phyloP scores from a whole-genome alignment of 164 flowering plant genomes.

The Dillenia turbinata region DNA sequence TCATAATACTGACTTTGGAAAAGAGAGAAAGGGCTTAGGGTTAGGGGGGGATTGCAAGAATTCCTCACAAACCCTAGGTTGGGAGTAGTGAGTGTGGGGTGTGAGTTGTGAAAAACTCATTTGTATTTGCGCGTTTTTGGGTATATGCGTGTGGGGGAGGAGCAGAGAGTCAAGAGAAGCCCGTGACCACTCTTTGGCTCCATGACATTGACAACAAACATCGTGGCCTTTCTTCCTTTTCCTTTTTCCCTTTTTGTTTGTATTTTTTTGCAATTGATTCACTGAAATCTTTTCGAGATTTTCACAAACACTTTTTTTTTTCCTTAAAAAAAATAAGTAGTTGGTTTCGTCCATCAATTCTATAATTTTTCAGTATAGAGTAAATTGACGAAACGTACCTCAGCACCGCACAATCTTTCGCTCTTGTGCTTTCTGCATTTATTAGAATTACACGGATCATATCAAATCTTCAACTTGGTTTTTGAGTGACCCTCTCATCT shows the following conservation, averaged over 20 bases:
- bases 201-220: conserved; percentile 11
- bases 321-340: too few species aligned
- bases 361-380: too few species aligned
- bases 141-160: not conserved
- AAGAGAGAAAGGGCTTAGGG: too few species aligned
- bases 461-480: too few species aligned
- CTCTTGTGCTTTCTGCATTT: conserved; percentile 17
- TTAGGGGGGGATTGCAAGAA: too few species aligned
- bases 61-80: not conserved
- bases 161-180: conserved; percentile 35
- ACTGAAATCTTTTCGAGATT: not conserved
- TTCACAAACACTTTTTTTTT: conserved; percentile 7
- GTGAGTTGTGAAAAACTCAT: conserved; percentile 5
- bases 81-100: conserved; percentile 1
- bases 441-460: not conserved
- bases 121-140: not conserved
- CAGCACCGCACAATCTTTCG: not conserved
- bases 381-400: not conserved
- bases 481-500: too few species aligned
- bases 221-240: not conserved
- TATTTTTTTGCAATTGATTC: not conserved
- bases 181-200: conserved; percentile 30
- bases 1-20: too few species aligned
- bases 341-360: too few species aligned
- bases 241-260: conserved; percentile 1